Base-by-base conservation (phyloP, 1,284 basidiomycete genomes). In the Irpex sp. region DNA sequence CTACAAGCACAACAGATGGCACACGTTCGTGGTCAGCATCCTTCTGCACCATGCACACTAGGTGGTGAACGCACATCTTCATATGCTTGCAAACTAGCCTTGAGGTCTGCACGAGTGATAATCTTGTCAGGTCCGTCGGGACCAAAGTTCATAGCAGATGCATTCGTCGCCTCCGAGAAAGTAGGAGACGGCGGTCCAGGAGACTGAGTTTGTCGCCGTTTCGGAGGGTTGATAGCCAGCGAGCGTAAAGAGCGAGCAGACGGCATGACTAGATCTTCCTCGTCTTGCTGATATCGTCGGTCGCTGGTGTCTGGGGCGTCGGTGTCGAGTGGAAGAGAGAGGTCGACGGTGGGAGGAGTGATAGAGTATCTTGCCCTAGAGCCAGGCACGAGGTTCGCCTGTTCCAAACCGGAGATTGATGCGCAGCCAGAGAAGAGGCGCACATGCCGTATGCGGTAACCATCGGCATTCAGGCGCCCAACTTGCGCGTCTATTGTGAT, bases 51-150 rank as follows among this genome's bases (percentile, higher is more conserved):
- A 26, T 26, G 26, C 3, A 26, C 2, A 26, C 26, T 26, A 4
- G 26, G 8, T 1, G 8, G 11, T 15, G 40, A 56, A 73, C 86
- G 73, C 73, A 92, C 92, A 60, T 90, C 86, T 73, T 94, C 92
- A 72, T 93, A 95, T 13, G 91, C 85, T 68, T 88, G 85, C 54
- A 94, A 69, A 70, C 91, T 92, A 13, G 82, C 81, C 75, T 91
- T 91, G 72, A 96, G 81, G 77, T 95, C 86, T 8, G 87, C 81
- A 59, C 93, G 81, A 37, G 92, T 94, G 65, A 96, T 93, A 63
- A 96, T 89, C 79, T 92, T 91, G 67, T 86, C 80, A 58, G 88
- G 89, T 13, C 90, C 90, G 70, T 86, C 80, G 57, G 79, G 78
- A 55, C 87, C 89, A 74, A 89, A 90, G 73, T 87, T 85, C 78